phyloP scores from a whole-genome alignment of 257 asterid genomes.

The Eustoma russellianum region DNA sequence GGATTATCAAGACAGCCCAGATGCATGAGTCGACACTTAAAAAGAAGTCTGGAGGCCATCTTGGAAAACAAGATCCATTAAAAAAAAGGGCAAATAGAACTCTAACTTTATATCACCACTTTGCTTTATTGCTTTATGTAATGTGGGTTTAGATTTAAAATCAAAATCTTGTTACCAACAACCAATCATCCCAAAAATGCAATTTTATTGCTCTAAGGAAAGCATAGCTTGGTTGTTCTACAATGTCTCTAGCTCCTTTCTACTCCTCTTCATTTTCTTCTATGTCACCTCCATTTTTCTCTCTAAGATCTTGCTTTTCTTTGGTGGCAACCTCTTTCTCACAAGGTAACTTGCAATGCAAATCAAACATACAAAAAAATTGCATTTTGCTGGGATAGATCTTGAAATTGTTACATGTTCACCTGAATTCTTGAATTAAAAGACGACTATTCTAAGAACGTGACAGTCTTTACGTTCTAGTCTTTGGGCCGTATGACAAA shows the following conservation, averaged over 20 bases:
- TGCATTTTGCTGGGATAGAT: background rate
- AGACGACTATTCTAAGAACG: background rate
- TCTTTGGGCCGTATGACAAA: too few species aligned
- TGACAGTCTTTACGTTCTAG: too few species aligned
- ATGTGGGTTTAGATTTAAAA: slow-evolving; percentile 13
- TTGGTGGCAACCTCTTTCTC: slow-evolving; percentile 70
- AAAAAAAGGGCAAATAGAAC: slow-evolving; percentile 42
- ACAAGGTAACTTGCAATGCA: slow-evolving; percentile 31
- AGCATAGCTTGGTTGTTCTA: slow-evolving; percentile 59
- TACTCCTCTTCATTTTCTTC: slow-evolving; percentile 62
- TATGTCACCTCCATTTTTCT: slow-evolving; percentile 69
- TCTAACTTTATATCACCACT: slow-evolving; percentile 27
- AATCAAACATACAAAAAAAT: too few species aligned
- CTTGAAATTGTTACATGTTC: too few species aligned
- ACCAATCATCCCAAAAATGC: slow-evolving; percentile 29
- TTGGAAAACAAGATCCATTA: slow-evolving; percentile 20
- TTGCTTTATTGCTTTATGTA: slow-evolving; percentile 37
- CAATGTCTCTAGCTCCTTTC: slow-evolving; percentile 54
- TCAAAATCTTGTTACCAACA: slow-evolving; percentile 13
- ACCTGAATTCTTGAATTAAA: background rate
- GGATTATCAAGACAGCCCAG: slow-evolving; percentile 8
- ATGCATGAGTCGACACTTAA: slow-evolving; percentile 11
- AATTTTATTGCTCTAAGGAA: slow-evolving; percentile 33
- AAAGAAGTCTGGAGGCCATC: slow-evolving; percentile 13
- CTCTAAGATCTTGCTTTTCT: slow-evolving; percentile 47